Evolutionary conservation across 1,284 basidiomycete species (phyloP).

Genomic region (Sporisorium exsertum): DNA sequence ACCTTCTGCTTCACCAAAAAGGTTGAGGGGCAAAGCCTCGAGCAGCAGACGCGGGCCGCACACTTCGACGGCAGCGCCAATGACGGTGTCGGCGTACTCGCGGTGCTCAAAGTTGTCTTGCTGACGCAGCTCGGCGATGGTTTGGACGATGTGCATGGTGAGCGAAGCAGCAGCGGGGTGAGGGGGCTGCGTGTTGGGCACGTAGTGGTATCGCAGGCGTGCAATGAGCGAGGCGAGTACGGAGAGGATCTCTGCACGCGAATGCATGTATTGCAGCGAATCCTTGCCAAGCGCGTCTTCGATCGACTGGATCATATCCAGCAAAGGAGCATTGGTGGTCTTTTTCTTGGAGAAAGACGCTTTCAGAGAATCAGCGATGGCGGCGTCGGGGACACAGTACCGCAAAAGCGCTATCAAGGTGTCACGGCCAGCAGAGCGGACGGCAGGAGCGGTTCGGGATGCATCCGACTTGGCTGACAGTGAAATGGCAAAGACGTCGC

Average conservation of each 20-base stretch:
- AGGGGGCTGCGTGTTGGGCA: slow-evolving; percentile 65
- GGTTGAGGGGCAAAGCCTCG: slow-evolving; percentile 82
- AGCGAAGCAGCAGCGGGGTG: slow-evolving; percentile 75
- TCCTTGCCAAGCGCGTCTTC: slow-evolving; percentile 63
- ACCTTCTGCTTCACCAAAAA: slow-evolving; percentile 72
- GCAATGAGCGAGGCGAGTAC: slow-evolving; percentile 60
- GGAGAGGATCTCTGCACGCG: slow-evolving; percentile 60
- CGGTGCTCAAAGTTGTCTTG: slow-evolving; percentile 90
- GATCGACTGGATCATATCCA: slow-evolving; percentile 54
- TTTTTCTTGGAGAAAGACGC: slow-evolving; percentile 41
- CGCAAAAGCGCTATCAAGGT: slow-evolving; percentile 58
- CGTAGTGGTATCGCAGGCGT: slow-evolving; percentile 58
- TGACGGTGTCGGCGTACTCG: slow-evolving; percentile 83
- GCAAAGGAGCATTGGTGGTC: slow-evolving; percentile 40
- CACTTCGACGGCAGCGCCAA: slow-evolving; percentile 85
- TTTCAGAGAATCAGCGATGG: slow-evolving; percentile 48
- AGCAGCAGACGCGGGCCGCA: slow-evolving; percentile 87
- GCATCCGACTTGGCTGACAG: slow-evolving; percentile 63
- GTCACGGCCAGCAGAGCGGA: slow-evolving; percentile 59
- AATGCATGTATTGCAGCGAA: slow-evolving; percentile 61
- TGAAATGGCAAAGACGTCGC: slow-evolving; percentile 47
- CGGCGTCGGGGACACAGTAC: slow-evolving; percentile 63
- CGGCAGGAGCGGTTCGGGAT: slow-evolving; percentile 53
- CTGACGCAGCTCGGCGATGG: slow-evolving; percentile 80
- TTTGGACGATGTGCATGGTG: slow-evolving; percentile 79